Evolutionary conservation across 2,329 filamentous ascomycete genomes (phyloP).

Genomic region (Aspergillus nomiae): DNA sequence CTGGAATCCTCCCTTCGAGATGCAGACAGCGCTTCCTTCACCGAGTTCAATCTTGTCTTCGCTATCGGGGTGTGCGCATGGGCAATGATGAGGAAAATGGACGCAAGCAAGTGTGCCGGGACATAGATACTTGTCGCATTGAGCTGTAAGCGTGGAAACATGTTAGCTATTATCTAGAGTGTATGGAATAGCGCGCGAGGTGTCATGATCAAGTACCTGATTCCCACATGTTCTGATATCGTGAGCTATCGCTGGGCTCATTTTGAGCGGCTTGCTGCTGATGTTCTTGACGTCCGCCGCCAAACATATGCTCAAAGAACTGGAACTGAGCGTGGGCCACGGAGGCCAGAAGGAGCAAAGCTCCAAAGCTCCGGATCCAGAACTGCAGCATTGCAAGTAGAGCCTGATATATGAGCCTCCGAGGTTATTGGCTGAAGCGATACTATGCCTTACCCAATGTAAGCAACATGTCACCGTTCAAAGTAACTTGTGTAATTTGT

Average conservation of each 20-base stretch:
- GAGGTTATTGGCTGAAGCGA: not conserved
- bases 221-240: constrained; percentile 74
- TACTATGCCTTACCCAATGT: not conserved
- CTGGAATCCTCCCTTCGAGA: constrained; percentile 52
- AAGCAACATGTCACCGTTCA: not conserved
- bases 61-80: constrained; percentile 76
- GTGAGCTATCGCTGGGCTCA: constrained; percentile 77
- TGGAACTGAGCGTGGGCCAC: constrained; percentile 77
- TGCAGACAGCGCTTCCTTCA: constrained; percentile 51
- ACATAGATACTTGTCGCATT: constrained; percentile 91
- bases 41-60: constrained; percentile 74
- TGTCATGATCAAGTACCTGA: constrained; percentile 51
- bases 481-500: not conserved
- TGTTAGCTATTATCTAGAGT: constrained; percentile 1
- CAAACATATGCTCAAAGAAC: constrained; percentile 99
- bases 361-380: constrained; percentile 32
- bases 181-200: not conserved
- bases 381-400: constrained; percentile 28
- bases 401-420: not conserved
- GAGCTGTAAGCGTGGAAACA: constrained; percentile 53
- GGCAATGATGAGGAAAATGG: constrained; percentile 94
- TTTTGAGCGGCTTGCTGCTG: constrained; percentile 67
- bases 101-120: constrained; percentile 94
- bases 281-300: constrained; percentile 57
- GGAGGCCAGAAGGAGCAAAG: constrained; percentile 62